These are phyloP conservation scores for Hemileia vastatrix DNA, from an alignment of 1,284 basidiomycete species.

Conservation along the genomic window DNA sequence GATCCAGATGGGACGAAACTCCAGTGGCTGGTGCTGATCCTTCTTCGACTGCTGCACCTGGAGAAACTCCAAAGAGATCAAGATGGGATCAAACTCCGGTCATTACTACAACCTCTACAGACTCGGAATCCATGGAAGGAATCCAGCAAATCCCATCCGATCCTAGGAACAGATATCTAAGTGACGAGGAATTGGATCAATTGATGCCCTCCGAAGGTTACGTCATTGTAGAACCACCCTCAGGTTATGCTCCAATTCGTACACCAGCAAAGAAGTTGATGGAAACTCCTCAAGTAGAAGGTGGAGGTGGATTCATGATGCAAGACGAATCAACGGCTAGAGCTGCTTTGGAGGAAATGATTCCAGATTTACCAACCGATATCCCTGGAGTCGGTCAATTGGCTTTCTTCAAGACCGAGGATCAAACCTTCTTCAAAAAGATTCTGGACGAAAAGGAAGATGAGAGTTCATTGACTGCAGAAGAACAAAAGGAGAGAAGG, in stretches of 20 bases:
- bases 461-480: constrained; percentile 65
- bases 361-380: constrained; percentile 41
- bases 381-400: constrained; percentile 43
- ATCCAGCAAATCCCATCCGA: not conserved
- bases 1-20: constrained; percentile 86
- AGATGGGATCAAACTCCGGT: constrained; percentile 84
- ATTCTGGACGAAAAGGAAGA: no score
- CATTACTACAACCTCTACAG: constrained; percentile 24
- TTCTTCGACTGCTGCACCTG: constrained; percentile 51
- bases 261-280: constrained; percentile 34
- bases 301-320: constrained; percentile 37
- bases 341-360: constrained; percentile 35
- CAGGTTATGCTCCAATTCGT: constrained; percentile 39
- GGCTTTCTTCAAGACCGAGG: constrained; percentile 43
- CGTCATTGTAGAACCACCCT: constrained; percentile 37
- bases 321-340: constrained; percentile 35
- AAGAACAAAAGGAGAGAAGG: constrained; percentile 98
- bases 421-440: constrained; percentile 41
- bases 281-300: constrained; percentile 21
- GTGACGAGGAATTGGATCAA: constrained; percentile 39
- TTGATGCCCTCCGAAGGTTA: constrained; percentile 41
- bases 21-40: constrained; percentile 55
- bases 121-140: not conserved
- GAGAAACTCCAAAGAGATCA: constrained; percentile 59
- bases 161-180: no score